These are phyloP conservation scores for Penicillium corylophilum DNA, from an alignment of 2,329 filamentous ascomycete species.

Conservation along the genomic window DNA sequence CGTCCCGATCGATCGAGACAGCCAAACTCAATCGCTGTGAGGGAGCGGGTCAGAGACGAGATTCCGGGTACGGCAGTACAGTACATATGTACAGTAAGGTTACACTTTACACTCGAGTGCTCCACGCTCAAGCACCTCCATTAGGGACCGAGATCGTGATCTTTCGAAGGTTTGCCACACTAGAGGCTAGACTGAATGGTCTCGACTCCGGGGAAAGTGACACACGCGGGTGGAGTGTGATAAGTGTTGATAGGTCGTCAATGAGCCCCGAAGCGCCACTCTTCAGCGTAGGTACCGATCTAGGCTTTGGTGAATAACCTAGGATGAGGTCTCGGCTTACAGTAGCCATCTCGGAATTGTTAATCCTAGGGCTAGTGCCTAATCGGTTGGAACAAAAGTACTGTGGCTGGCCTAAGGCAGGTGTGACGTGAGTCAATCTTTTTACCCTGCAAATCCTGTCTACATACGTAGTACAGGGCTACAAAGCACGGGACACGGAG, in stretches of 20 bases:
- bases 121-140: background rate
- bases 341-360: background rate
- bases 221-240: background rate
- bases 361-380: background rate
- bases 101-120: background rate
- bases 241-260: background rate
- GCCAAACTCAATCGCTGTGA: slow-evolving; percentile 16
- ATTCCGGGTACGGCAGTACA: background rate
- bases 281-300: background rate
- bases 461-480: background rate
- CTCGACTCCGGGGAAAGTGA: background rate
- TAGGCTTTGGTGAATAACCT: background rate
- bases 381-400: background rate
- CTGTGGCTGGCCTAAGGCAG: background rate
- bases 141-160: background rate
- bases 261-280: background rate
- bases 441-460: background rate
- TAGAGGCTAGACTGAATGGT: background rate
- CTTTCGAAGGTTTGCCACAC: background rate
- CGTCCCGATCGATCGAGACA: slow-evolving; percentile 22
- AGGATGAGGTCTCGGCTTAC: background rate
- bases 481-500: background rate
- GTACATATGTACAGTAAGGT: too few relatives aligned
- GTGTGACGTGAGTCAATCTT: background rate
- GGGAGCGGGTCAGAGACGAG: background rate